Evolutionary conservation across 257 asterid species (phyloP).

Genomic region (Cynanchum wilfordii): DNA sequence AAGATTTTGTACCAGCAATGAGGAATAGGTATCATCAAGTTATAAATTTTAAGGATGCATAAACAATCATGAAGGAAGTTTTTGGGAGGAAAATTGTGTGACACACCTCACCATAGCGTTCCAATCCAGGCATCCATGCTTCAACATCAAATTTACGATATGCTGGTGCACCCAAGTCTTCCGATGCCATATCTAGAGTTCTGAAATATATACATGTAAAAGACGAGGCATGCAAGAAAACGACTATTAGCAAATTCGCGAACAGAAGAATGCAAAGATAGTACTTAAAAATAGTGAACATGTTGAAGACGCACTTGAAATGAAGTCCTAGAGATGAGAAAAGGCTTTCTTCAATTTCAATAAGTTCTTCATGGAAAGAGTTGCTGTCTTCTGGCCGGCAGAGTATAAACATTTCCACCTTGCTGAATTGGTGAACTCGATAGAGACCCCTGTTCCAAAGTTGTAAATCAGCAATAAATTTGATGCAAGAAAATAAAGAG

Average conservation of each 20-base stretch:
- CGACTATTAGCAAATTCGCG: not conserved
- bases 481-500: conserved; percentile 10
- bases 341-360: conserved; percentile 73
- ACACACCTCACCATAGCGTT: conserved; percentile 87
- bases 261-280: not conserved
- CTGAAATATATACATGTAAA: conserved; percentile 25
- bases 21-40: not conserved
- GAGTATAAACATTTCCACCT: conserved; percentile 92
- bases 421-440: conserved; percentile 97
- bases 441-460: conserved; percentile 75
- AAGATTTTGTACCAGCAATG: not conserved
- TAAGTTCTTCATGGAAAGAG: conserved; percentile 68
- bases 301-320: conserved; percentile 51
- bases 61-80: not conserved
- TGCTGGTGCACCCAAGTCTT: conserved; percentile 97
- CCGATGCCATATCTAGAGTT: conserved; percentile 91
- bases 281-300: not conserved
- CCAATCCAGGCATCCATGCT: conserved; percentile 99
- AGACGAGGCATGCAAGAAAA: not conserved
- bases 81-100: not conserved
- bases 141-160: conserved; percentile 94
- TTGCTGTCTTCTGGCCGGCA: conserved; percentile 90
- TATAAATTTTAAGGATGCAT: not conserved
- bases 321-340: conserved; percentile 86
- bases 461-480: conserved; percentile 14